Percentiles rank a stretch among this genome's conserved stretches.
Conservation (phyloP, 805 yeast species). For the Lipomyces oligophaga region DNA sequence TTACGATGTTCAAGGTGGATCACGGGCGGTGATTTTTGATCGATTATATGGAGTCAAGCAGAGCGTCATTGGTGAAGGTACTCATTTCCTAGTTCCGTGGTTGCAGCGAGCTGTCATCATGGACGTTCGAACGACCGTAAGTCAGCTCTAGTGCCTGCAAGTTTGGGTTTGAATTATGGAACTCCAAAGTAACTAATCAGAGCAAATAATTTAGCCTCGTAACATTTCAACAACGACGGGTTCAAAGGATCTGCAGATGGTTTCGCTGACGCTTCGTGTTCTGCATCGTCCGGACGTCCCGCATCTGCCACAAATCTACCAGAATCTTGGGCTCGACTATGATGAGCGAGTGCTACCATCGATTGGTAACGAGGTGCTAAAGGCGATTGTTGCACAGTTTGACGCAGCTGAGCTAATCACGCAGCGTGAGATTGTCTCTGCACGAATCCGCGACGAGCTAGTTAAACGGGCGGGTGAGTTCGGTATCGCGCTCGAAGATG, state of each 20-base stretch:
- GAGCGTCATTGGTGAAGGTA: slow-evolving; percentile 91
- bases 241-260: slow-evolving; percentile 95
- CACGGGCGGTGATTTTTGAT: slow-evolving; percentile 93
- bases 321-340: slow-evolving; percentile 85
- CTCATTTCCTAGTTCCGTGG: slow-evolving; percentile 96
- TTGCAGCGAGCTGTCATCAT: slow-evolving; percentile 83
- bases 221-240: slow-evolving; percentile 93
- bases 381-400: slow-evolving; percentile 86
- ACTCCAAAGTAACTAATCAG: too few species aligned
- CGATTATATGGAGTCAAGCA: slow-evolving; percentile 83
- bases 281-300: slow-evolving; percentile 89
- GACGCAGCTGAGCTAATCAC: slow-evolving; percentile 96
- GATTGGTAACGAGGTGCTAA: slow-evolving; percentile 85
- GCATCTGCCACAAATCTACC: slow-evolving; percentile 81
- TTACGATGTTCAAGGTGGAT: slow-evolving; percentile 94
- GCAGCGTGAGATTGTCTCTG: slow-evolving; percentile 91
- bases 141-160: not conserved
- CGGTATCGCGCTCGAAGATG: slow-evolving; percentile 89
- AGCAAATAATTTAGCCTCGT: slow-evolving; percentile 62
- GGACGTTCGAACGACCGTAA: slow-evolving; percentile 80
- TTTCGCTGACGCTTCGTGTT: slow-evolving; percentile 85
- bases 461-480: slow-evolving; percentile 80
- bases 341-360: slow-evolving; percentile 93
- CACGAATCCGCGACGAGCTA: slow-evolving; percentile 82
- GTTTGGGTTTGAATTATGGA: too few species aligned